Conservation (phyloP, 1,284 basidiomycete genomes). For the Sporisorium graminicola region DNA sequence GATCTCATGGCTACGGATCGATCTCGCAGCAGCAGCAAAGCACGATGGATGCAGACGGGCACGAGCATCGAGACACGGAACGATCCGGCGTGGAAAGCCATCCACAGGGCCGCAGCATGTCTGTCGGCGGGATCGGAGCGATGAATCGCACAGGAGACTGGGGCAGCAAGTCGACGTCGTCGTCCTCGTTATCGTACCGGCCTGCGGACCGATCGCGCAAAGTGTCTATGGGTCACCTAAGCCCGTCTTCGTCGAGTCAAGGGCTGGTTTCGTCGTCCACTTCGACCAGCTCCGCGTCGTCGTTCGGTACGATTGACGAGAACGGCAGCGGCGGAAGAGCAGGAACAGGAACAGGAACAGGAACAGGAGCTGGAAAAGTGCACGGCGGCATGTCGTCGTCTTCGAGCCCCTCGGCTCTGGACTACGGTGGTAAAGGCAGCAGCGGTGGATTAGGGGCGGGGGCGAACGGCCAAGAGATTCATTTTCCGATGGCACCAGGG, state of each 20-base stretch:
- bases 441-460: not conserved
- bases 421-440: not conserved
- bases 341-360: too few species aligned
- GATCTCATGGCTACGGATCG: constrained; percentile 20
- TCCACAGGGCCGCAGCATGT: constrained; percentile 45
- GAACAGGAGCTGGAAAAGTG: too few species aligned
- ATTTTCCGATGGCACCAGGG: constrained; percentile 30
- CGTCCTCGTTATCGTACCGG: not conserved
- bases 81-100: constrained; percentile 20
- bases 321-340: not conserved
- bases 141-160: constrained; percentile 34
- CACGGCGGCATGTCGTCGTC: constrained; percentile 30
- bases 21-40: constrained; percentile 19
- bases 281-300: constrained; percentile 14
- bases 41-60: not conserved
- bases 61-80: not conserved
- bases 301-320: constrained; percentile 30
- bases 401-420: constrained; percentile 15
- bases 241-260: constrained; percentile 29
- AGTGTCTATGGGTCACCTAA: constrained; percentile 31
- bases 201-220: constrained; percentile 27
- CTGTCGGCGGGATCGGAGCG: constrained; percentile 34
- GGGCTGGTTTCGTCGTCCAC: constrained; percentile 16
- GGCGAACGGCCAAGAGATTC: constrained; percentile 1
- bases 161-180: constrained; percentile 9